Conservation (phyloP, 495 filamentous ascomycete species). For the Parachaetomium inaequale region DNA sequence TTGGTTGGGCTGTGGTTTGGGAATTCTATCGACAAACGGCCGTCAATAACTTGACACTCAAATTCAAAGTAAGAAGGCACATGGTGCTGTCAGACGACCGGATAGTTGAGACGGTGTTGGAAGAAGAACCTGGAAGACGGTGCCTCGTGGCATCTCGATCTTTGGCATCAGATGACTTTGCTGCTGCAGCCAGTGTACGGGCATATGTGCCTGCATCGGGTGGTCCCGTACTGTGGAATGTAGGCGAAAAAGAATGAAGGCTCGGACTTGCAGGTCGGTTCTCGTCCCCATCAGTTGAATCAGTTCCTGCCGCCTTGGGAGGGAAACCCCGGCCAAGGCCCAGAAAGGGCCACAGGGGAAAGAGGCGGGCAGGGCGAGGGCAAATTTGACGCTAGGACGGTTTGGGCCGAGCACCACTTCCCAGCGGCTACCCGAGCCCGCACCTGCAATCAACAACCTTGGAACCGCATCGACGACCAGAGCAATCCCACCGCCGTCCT, state of each 20-base stretch:
- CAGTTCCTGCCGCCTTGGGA: neutral
- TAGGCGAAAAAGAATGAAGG: neutral
- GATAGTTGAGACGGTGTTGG: neutral
- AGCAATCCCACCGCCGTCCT: constrained; percentile 4
- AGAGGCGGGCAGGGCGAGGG: neutral
- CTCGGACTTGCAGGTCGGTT: neutral
- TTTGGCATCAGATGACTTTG: neutral
- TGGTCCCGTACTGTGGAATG: neutral
- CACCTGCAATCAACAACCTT: constrained; percentile 16
- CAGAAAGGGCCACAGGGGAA: neutral
- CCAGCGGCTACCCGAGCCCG: constrained; percentile 20
- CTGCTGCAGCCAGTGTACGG: neutral
- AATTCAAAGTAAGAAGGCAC: neutral
- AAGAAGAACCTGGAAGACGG: neutral
- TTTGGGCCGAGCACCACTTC: constrained; percentile 16
- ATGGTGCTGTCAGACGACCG: neutral
- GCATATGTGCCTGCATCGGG: neutral
- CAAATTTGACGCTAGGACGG: constrained; percentile 16
- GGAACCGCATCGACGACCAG: constrained; percentile 21
- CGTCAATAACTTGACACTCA: neutral
- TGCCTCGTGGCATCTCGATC: neutral
- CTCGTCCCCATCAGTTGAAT: neutral
- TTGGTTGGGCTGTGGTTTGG: neutral
- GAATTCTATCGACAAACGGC: neutral
- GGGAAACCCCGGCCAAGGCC: constrained; percentile 11